Evolutionary conservation across 2,329 filamentous ascomycete genomes (phyloP).

Genomic region (Pseudogymnoascus sp.): DNA sequence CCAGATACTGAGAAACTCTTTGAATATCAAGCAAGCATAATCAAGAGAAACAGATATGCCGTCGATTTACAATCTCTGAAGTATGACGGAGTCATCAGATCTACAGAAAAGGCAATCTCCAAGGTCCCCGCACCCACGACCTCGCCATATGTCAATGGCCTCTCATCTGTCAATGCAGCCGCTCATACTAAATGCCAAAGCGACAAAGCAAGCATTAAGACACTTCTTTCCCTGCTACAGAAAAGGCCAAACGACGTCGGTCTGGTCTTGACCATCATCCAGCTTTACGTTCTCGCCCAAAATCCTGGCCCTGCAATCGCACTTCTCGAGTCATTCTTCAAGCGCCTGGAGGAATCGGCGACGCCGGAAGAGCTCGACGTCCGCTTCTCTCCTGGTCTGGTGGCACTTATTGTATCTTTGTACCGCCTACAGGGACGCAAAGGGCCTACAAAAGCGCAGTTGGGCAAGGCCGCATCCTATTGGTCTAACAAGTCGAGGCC

Average conservation of each 20-base stretch:
- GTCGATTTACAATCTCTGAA: conserved; percentile 62
- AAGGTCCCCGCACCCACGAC: conserved; percentile 40
- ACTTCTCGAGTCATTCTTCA: conserved; percentile 69
- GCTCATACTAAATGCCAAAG: conserved; percentile 58
- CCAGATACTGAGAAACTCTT: conserved; percentile 60
- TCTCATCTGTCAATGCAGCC: conserved; percentile 64
- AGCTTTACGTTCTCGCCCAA: conserved; percentile 67
- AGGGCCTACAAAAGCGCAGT: conserved; percentile 60
- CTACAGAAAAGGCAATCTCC: conserved; percentile 39
- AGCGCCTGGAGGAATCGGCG: conserved; percentile 57
- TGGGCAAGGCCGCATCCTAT: conserved; percentile 71
- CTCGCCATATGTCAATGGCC: conserved; percentile 43
- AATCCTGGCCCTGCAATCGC: conserved; percentile 67
- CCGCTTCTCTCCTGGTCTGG: conserved; percentile 75
- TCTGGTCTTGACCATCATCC: conserved; percentile 68
- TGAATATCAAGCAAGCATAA: conserved; percentile 55
- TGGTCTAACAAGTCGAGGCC: conserved; percentile 62
- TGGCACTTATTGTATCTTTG: conserved; percentile 71
- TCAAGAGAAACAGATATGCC: conserved; percentile 56
- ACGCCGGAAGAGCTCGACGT: conserved; percentile 54
- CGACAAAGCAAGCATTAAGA: conserved; percentile 61
- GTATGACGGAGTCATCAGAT: conserved; percentile 49
- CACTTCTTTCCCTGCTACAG: conserved; percentile 61
- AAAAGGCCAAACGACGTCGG: conserved; percentile 74
- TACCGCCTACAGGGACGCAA: conserved; percentile 71